phyloP scores from a whole-genome alignment of 371 early-diverging fungal genomes.

The Mucor plumbeus region DNA sequence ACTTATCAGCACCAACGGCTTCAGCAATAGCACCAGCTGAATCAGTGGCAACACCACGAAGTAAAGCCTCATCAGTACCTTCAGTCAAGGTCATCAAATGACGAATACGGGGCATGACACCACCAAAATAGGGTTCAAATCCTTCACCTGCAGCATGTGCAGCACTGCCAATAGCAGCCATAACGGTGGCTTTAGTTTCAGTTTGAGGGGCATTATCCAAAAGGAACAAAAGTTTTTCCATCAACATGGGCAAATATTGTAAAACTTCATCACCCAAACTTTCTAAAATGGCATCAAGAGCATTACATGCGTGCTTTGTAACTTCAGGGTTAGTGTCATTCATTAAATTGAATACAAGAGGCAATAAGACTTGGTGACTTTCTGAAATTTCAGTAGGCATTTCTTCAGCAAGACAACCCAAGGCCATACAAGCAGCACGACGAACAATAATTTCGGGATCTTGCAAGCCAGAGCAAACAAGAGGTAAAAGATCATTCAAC shows the following conservation, averaged over 20 bases:
- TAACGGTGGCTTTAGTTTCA: constrained; percentile 75
- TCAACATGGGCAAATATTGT: constrained; percentile 81
- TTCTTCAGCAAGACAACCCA: constrained; percentile 83
- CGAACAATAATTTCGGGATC: constrained; percentile 83
- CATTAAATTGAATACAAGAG: constrained; percentile 81
- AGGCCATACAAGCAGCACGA: constrained; percentile 87
- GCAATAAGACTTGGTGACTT: constrained; percentile 81
- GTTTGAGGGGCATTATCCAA: constrained; percentile 66
- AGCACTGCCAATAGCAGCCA: constrained; percentile 87
- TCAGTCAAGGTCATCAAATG: constrained; percentile 73
- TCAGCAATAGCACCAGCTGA: constrained; percentile 86
- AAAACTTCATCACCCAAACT: constrained; percentile 79
- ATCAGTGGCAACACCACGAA: constrained; percentile 90
- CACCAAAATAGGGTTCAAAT: constrained; percentile 82
- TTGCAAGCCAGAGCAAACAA: constrained; percentile 79
- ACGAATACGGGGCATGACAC: constrained; percentile 73
- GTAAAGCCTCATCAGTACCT: constrained; percentile 68
- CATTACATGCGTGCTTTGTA: constrained; percentile 80
- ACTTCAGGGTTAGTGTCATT: constrained; percentile 75
- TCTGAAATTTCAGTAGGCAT: constrained; percentile 79
- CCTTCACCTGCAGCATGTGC: constrained; percentile 82
- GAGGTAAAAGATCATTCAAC: constrained; percentile 73
- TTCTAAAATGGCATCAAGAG: constrained; percentile 87
- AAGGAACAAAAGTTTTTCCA: constrained; percentile 77
- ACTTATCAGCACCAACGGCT: constrained; percentile 84